Base-by-base conservation (phyloP, 1,284 basidiomycete species). In the Ustilago shanxiensis region DNA sequence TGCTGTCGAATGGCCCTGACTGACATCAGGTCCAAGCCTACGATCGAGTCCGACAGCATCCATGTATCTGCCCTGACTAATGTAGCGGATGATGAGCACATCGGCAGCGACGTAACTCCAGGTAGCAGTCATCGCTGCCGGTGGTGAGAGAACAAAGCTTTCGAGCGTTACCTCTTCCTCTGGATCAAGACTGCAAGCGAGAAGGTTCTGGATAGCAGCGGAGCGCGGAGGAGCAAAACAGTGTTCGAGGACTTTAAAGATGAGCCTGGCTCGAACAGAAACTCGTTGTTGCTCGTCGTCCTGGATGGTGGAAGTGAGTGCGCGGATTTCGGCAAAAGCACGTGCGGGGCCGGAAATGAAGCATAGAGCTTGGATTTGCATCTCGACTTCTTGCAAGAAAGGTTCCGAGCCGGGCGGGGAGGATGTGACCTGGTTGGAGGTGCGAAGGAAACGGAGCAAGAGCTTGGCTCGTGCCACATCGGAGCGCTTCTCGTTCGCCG, bases 11-110 rank as follows among this genome's bases (percentile, higher is more conserved):
- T 74, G 76, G 2, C 76, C 76, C 37, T 74, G 67, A 22, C 72
- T 71, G 26, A 75, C 76, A 41, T 78, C 76, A 0, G 76, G 76
- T 0, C 76, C 76, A 8, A 79, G 66, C 31, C 80, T 66, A 2
- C 76, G 64, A 52, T 81, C 79, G n/a, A 82, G 62, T 9, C 78
- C 72, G 37, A 82, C 79, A 0, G 82, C 82, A 58, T 82, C 80
- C 65, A 82, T 72, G 64, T 82, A 83, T 22, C 75, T 61, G 0
- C 80, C 82, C 28, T 80, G 72, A 60, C 72, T 71, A 51, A 83
- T 76, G 51, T 71, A 79, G 26, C 81, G 72, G 44, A 82, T 63
- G 28, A 83, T 71, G 26, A 83, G 66, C 14, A 79, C 75, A 53
- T 83, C 82, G 22, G 79, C 67, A 13, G 79, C 79, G 13, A 78